Conservation (phyloP, 2,329 filamentous ascomycete genomes). For the Tolypocladium pustulatum region DNA sequence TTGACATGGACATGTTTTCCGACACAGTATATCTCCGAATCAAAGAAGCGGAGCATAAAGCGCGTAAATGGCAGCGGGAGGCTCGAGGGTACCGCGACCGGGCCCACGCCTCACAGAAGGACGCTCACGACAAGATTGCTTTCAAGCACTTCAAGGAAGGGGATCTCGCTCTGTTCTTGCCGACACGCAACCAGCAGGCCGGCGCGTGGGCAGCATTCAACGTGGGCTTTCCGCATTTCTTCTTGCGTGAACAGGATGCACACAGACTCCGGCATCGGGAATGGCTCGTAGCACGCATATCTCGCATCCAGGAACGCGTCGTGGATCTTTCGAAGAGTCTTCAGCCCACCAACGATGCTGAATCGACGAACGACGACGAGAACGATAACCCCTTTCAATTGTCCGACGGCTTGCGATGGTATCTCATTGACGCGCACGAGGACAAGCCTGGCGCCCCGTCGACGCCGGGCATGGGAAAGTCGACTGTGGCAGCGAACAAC, state of each 20-base stretch:
- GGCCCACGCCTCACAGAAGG: conserved; percentile 67
- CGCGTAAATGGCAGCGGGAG: conserved; percentile 88
- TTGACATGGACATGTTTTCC: conserved; percentile 75
- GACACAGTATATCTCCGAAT: conserved; percentile 82
- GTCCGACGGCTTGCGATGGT: conserved; percentile 91
- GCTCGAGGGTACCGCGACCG: conserved; percentile 80
- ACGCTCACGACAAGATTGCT: conserved; percentile 91
- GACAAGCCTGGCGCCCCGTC: conserved; percentile 85
- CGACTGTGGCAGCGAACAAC: conserved; percentile 77
- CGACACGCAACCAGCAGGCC: conserved; percentile 86
- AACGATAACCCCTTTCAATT: conserved; percentile 97
- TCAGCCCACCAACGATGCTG: conserved; percentile 35
- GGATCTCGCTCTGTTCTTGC: conserved; percentile 86
- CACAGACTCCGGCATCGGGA: conserved; percentile 79
- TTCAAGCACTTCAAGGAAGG: conserved; percentile 95
- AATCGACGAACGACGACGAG: conserved; percentile 51
- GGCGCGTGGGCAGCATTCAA: conserved; percentile 98
- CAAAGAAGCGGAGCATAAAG: conserved; percentile 87
- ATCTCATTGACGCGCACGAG: conserved; percentile 84
- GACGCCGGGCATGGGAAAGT: conserved; percentile 87
- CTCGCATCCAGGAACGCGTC: conserved; percentile 81
- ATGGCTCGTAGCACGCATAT: conserved; percentile 93
- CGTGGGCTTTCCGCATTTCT: conserved; percentile 93
- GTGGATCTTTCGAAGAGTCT: conserved; percentile 83
- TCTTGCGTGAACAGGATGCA: conserved; percentile 82